Percentiles rank a stretch among this genome's conserved stretches.
These are phyloP conservation scores for Fraxinus baroniana DNA, from an alignment of 305 asterid genomes.

Conservation along the genomic window DNA sequence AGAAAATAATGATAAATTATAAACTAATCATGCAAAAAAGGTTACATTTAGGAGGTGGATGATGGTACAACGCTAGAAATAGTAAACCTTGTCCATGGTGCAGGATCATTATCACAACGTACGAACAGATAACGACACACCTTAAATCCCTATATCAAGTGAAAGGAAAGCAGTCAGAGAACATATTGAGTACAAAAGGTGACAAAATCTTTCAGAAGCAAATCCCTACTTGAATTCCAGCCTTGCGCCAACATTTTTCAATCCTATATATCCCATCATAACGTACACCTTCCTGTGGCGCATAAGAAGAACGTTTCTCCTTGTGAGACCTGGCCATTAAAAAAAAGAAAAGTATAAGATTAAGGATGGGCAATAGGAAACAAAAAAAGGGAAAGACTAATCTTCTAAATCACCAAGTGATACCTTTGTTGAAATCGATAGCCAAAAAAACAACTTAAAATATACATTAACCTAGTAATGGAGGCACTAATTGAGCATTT, in stretches of 20 bases:
- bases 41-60: constrained; percentile 4
- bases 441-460: background rate
- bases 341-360: constrained; percentile 1
- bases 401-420: background rate
- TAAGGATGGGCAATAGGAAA: constrained; percentile 4
- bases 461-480: background rate
- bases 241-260: constrained; percentile 85
- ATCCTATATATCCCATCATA: constrained; percentile 91
- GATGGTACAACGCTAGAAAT: constrained; percentile 6
- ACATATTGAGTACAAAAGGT: constrained; percentile 1
- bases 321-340: constrained; percentile 56
- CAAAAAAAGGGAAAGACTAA: background rate
- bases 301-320: constrained; percentile 80
- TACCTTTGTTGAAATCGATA: background rate
- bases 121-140: constrained; percentile 85
- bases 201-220: background rate
- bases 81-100: constrained; percentile 85
- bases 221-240: constrained; percentile 57
- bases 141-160: constrained; percentile 55
- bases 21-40: constrained; percentile 17
- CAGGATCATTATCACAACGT: constrained; percentile 95
- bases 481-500: background rate
- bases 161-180: constrained; percentile 25
- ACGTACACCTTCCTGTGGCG: constrained; percentile 77
- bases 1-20: constrained; percentile 13